Conservation (phyloP, 306 rosid species). For the Lablab purpureus region DNA sequence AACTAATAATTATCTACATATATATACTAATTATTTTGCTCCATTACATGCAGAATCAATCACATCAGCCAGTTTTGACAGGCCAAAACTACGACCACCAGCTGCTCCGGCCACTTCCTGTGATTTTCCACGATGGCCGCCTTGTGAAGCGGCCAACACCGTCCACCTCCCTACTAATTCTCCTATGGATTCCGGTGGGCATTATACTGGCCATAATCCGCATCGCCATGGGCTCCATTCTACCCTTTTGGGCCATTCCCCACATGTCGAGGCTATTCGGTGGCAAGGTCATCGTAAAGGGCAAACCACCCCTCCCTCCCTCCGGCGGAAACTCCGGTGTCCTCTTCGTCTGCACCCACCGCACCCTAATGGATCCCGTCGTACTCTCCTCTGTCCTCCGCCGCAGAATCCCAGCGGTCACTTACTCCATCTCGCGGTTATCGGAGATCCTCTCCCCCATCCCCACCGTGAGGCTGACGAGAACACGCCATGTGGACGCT, state of each 20-base stretch:
- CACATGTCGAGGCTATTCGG: conserved; percentile 61
- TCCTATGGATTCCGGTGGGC: conserved; percentile 96
- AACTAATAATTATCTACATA: too few relatives aligned
- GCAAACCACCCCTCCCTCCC: conserved; percentile 70
- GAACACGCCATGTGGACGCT: conserved; percentile 71
- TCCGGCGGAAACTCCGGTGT: conserved; percentile 59
- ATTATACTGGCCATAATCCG: conserved; percentile 69
- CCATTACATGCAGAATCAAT: conserved; percentile 60
- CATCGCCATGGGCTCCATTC: conserved; percentile 49
- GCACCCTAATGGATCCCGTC: conserved; percentile 93
- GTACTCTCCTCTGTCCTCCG: conserved; percentile 75
- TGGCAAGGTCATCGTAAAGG: conserved; percentile 69
- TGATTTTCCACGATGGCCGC: conserved; percentile 97
- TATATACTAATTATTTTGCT: not conserved
- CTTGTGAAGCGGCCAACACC: conserved; percentile 90
- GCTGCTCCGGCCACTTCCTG: conserved; percentile 73
- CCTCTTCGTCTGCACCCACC: conserved; percentile 92
- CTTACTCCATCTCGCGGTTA: conserved; percentile 85
- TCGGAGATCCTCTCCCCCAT: conserved; percentile 88
- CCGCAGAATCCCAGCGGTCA: conserved; percentile 80
- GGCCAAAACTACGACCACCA: conserved; percentile 40
- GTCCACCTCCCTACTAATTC: conserved; percentile 67
- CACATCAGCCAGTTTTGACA: conserved; percentile 55
- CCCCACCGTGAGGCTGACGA: conserved; percentile 78
- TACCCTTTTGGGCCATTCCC: conserved; percentile 74